Base-by-base conservation (phyloP, 345 rosid species). In the Nasturtium officinale region DNA sequence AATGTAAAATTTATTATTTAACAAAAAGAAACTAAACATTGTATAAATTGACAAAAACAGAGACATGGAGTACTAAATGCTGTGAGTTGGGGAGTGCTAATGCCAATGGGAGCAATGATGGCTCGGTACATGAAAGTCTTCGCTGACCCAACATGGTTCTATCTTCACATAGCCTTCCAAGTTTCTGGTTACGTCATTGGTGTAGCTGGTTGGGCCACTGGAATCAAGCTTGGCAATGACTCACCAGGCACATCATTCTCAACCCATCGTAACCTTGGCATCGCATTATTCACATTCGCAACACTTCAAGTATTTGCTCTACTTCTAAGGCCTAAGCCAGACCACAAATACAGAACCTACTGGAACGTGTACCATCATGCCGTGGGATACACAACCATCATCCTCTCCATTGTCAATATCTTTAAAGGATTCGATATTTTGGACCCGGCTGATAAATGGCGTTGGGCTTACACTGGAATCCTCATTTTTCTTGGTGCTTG, bases 301-400 rank as follows among this genome's bases (percentile, higher is more conserved):
- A 91, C 96, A 15, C 90, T 93, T 82, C 97, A 90, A 92, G 98
- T 89, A 50, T 83, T 89, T 71, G 97, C 97, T 33, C 61, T 94
- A 70, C 89, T 94, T 55, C 61, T 89, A 72, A 87, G 96, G 83
- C 98, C 97, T 12, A 94, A 89, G 82, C 86, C 84, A 42, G 92
- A 94, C 40, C 87, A 94, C 88, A 94, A 91, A 42, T 89, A 82
- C 76, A 85, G 98, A 63, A 1, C 79, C 9, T 91, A 85, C 66
- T 94, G 98, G 98, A 94, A 91, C 80, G 73, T 90, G 30, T 94
- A 94, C 83, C 98, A 94, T 78, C 92, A 89, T 67, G 20, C 80
- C 2, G 75, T 88, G 0, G 98, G 98, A 4, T 91, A 94, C 74
- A 45, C 91, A 0, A 82, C 82, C 42, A 84, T 94, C n/a, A 13